phyloP scores from a whole-genome alignment of 2,329 filamentous ascomycete genomes.

The Waltergamsia citrina region DNA sequence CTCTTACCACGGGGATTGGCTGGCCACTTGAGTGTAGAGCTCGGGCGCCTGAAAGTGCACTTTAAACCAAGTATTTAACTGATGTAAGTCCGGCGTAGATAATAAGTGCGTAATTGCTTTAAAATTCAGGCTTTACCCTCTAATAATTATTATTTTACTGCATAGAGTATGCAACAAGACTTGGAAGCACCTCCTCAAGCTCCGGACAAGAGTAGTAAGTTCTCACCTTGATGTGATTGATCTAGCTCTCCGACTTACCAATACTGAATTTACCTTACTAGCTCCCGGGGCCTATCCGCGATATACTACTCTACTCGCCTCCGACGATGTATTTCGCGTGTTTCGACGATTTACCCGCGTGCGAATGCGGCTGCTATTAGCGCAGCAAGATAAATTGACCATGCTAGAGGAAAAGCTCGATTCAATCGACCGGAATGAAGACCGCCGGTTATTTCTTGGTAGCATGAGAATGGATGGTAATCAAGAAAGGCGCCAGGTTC shows the following conservation, averaged over 20 bases:
- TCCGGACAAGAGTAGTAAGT: background rate
- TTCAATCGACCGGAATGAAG: background rate
- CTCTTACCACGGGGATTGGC: no score
- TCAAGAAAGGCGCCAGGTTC: background rate
- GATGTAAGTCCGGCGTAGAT: no score
- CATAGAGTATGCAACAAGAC: no score
- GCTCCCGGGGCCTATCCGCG: background rate
- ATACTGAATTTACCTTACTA: background rate
- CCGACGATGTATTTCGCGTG: background rate
- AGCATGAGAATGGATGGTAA: background rate
- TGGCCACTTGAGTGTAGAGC: no score
- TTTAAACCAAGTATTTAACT: no score
- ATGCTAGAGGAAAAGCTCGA: background rate
- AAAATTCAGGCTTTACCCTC: no score
- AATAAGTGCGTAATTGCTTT: no score
- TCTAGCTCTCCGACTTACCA: no score
- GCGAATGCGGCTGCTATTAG: background rate
- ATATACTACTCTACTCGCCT: background rate
- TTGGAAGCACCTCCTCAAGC: no score
- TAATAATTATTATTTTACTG: no score
- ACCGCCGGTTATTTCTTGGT: background rate
- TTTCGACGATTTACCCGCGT: background rate
- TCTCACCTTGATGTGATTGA: background rate
- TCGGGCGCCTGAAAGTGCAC: no score
- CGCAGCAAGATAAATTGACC: background rate